Conservation (phyloP, 305 asterid genomes). For the Fraxinus sp. region DNA sequence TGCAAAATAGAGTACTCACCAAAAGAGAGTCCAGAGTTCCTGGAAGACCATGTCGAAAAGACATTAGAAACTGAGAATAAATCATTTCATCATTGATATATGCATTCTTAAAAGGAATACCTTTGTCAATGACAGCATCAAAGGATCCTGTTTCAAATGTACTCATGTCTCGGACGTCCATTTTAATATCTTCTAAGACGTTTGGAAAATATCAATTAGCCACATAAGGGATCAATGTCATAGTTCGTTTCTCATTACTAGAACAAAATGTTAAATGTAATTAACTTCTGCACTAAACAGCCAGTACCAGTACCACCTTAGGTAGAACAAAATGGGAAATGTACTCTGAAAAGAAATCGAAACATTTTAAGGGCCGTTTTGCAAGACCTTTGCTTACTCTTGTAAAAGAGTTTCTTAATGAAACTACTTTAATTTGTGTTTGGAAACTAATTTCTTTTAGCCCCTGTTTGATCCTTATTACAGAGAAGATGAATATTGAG, state of each 20-base stretch:
- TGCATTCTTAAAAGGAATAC: conserved; percentile 29
- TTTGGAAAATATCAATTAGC: conserved; percentile 29
- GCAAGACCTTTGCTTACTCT: background rate
- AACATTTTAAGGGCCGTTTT: background rate
- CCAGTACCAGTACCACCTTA: background rate
- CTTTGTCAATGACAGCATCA: conserved; percentile 70
- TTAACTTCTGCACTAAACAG: background rate
- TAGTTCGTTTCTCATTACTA: background rate
- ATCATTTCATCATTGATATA: conserved; percentile 18
- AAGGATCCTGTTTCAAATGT: conserved; percentile 49
- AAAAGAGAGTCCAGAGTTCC: conserved; percentile 79
- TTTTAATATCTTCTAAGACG: conserved; percentile 47
- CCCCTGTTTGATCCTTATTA: too few species aligned
- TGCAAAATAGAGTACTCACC: conserved; percentile 43
- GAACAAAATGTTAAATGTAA: conserved; percentile 2
- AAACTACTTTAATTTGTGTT: background rate
- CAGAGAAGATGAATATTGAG: too few species aligned
- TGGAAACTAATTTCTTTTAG: too few species aligned
- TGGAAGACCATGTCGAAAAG: conserved; percentile 36
- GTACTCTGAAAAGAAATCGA: background rate
- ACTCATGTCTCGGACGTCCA: conserved; percentile 74
- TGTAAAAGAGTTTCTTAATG: background rate
- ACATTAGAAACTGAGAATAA: conserved; percentile 35
- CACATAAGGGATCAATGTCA: background rate
- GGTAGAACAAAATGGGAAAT: background rate